Base-by-base conservation (phyloP, 768 basidiomycete genomes). In the Chlorophyllum brunneum region DNA sequence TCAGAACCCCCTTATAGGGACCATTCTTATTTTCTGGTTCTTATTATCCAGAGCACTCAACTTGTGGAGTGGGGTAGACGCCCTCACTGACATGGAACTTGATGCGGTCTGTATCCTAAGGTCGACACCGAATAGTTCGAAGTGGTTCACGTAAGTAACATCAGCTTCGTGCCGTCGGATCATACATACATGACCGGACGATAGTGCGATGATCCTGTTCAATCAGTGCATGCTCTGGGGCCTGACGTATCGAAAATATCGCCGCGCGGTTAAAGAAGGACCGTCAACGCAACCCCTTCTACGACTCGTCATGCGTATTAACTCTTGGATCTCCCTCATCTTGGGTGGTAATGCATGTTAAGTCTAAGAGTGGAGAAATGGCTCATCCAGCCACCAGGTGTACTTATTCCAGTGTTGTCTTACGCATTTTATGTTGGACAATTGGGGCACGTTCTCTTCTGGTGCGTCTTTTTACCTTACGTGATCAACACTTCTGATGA, bases 141-240 rank as follows among this genome's bases (percentile, higher is more conserved):
- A 38, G 15, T 48, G 47, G 47, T 48, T 48, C 23, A 29, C 36
- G 47, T 48, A 23, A 8, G 47, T 48, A 13, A 31, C 13, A 31
- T 31, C 13, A 31, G 6, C 13, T 7, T 7, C 6, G 13, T 13
- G 31, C 31, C 31, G 7, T 31, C 13, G 31, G n/a, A n/a, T 13
- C 31, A 31, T 31, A 31, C 13, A 13, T 31, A 7, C 7, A 31
- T 7, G 31, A 13, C 31, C 31, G 31, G 13, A 31, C 31, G n/a
- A n/a, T n/a, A n/a, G n/a, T n/a, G n/a, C n/a, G n/a, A n/a, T n/a
- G n/a, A n/a, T n/a, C n/a, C n/a, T n/a, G n/a, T n/a, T n/a, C n/a
- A n/a, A n/a, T n/a, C n/a, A n/a, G n/a, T n/a, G 22, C 8, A 11
- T 48, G 9, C 37, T 48, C 2, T 48, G 47, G 47, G 6, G 26